Evolutionary conservation across 192 early-diverging fungal genomes (phyloP).

Genomic region (Mortierella claussenii): DNA sequence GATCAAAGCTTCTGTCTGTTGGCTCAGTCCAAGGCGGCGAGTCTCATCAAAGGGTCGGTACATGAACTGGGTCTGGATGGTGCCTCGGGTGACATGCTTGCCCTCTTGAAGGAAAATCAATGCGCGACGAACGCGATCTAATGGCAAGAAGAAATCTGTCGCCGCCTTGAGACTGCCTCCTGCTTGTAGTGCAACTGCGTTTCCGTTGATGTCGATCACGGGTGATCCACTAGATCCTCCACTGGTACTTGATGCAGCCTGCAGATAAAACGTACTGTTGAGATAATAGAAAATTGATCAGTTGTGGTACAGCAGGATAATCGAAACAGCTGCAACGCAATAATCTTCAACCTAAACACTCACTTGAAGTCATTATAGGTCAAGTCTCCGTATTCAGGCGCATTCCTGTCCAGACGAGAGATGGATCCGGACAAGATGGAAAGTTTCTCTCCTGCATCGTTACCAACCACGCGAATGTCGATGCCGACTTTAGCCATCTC

Average conservation of each 20-base stretch:
- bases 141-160: slow-evolving; percentile 88
- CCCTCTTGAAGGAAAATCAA: slow-evolving; percentile 62
- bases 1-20: slow-evolving; percentile 70
- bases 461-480: slow-evolving; percentile 83
- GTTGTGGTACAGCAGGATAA: background rate
- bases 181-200: slow-evolving; percentile 85
- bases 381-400: slow-evolving; percentile 83
- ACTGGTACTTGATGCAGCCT: slow-evolving; percentile 81
- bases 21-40: slow-evolving; percentile 72
- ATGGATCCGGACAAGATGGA: slow-evolving; percentile 85
- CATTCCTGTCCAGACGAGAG: slow-evolving; percentile 82
- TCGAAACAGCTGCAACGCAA: slow-evolving; percentile 48
- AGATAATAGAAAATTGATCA: background rate
- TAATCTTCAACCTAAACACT: background rate
- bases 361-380: slow-evolving; percentile 77
- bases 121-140: slow-evolving; percentile 76
- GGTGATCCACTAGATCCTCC: slow-evolving; percentile 84
- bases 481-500: slow-evolving; percentile 80
- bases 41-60: slow-evolving; percentile 84
- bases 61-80: slow-evolving; percentile 79
- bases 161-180: slow-evolving; percentile 77
- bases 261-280: slow-evolving; percentile 69
- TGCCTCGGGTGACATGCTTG: slow-evolving; percentile 66
- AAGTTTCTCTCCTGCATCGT: slow-evolving; percentile 87
- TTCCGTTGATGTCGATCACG: slow-evolving; percentile 83